Evolutionary conservation across 2,329 filamentous ascomycete genomes (phyloP).

Genomic region (Tolypocladium pustulatum): DNA sequence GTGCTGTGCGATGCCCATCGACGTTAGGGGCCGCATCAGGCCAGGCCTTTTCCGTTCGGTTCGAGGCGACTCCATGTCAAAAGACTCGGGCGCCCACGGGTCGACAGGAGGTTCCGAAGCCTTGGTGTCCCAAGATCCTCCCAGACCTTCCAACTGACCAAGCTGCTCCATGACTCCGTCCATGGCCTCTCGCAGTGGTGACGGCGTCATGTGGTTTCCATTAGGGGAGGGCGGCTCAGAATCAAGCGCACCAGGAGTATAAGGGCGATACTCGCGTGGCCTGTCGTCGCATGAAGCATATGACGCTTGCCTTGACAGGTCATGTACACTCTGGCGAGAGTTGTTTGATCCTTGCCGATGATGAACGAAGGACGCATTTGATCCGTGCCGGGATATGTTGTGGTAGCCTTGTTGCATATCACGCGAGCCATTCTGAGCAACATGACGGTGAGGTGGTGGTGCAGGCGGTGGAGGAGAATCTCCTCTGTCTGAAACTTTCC

Average conservation of each 20-base stretch:
- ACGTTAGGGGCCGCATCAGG: conserved; percentile 50
- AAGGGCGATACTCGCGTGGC: conserved; percentile 19
- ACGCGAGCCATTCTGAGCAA: conserved; percentile 16
- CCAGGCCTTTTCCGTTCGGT: conserved; percentile 16
- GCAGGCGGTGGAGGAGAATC: conserved; percentile 68
- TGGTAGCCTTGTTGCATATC: conserved; percentile 4
- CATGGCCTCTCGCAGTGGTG: conserved; percentile 88
- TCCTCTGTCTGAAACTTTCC: conserved; percentile 22
- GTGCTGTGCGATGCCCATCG: conserved; percentile 55
- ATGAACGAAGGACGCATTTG: conserved; percentile 24
- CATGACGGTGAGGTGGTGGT: conserved; percentile 73
- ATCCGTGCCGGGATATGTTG: conserved; percentile 19
- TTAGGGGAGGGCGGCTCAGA: conserved; percentile 61
- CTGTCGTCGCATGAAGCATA: conserved; percentile 29
- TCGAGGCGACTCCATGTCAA: conserved; percentile 41
- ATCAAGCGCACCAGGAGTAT: conserved; percentile 40
- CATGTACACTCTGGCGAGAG: conserved; percentile 18
- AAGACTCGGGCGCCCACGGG: conserved; percentile 88
- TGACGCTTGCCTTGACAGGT: conserved; percentile 27
- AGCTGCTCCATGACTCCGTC: conserved; percentile 95
- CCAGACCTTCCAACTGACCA: conserved; percentile 55
- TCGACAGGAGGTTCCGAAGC: conserved; percentile 50
- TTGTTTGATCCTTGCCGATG: conserved; percentile 22
- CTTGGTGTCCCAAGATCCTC: conserved; percentile 45
- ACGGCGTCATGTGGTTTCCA: conserved; percentile 66